Evolutionary conservation across 2,329 filamentous ascomycete genomes (phyloP).

Genomic region (Cercospora janseana): DNA sequence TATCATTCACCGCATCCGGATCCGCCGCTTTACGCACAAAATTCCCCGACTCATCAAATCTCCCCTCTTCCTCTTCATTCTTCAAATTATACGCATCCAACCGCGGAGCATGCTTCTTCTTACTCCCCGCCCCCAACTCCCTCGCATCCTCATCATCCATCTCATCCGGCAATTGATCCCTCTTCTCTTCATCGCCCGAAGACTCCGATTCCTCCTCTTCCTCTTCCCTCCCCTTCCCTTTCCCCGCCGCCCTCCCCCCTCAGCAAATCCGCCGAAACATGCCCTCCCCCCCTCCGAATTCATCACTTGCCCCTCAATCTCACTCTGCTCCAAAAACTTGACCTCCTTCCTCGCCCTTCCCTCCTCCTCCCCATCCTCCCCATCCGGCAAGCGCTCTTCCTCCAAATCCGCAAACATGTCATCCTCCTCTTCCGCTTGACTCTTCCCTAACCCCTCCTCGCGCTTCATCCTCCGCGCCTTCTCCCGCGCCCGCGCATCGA

Average conservation of each 20-base stretch:
- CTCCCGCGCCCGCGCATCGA: slow-evolving; percentile 64
- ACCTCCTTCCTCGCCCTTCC: slow-evolving; percentile 62
- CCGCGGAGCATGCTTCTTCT: slow-evolving; percentile 90
- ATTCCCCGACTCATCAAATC: slow-evolving; percentile 88
- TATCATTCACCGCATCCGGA: slow-evolving; percentile 85
- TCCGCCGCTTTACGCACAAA: slow-evolving; percentile 86
- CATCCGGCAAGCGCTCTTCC: slow-evolving; percentile 48
- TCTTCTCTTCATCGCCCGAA: slow-evolving; percentile 59
- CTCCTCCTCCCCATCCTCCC: slow-evolving; percentile 51
- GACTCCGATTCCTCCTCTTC: slow-evolving; percentile 30
- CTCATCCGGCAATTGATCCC: slow-evolving; percentile 60
- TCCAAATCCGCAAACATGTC: slow-evolving; percentile 82
- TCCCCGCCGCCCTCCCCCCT: slow-evolving; percentile 59
- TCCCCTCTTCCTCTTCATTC: slow-evolving; percentile 84
- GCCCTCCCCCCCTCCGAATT: slow-evolving; percentile 71
- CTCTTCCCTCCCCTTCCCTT: slow-evolving; percentile 45
- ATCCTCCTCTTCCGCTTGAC: slow-evolving; percentile 62
- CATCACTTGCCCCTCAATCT: slow-evolving; percentile 78
- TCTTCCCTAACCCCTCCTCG: slow-evolving; percentile 39
- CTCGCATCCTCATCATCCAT: slow-evolving; percentile 72
- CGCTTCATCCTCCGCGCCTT: slow-evolving; percentile 39
- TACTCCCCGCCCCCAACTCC: slow-evolving; percentile 83
- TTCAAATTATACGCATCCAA: slow-evolving; percentile 96
- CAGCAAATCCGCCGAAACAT: slow-evolving; percentile 60
- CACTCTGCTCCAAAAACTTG: slow-evolving; percentile 57